A percentile compares a stretch with the other conserved stretches of the same genome.
These are phyloP conservation scores for Scheffersomyces parashehatae DNA, from an alignment of 1,139 yeast species.

Conservation along the genomic window DNA sequence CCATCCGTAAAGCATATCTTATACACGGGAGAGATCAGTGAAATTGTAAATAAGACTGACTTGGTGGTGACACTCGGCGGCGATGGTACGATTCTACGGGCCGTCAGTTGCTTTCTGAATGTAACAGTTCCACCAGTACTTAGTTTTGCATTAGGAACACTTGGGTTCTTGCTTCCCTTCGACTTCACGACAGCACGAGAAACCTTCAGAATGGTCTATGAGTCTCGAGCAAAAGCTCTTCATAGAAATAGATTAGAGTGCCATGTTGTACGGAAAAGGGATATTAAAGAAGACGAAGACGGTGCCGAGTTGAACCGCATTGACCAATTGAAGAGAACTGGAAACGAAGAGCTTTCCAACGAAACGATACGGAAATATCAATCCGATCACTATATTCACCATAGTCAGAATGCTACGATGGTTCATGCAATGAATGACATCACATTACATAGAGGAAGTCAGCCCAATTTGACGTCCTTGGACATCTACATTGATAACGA, in stretches of 20 bases:
- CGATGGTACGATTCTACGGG: conserved; percentile 88
- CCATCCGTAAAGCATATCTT: conserved; percentile 18
- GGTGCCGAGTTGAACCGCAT: background rate
- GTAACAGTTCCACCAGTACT: conserved; percentile 82
- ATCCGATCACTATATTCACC: conserved; percentile 5
- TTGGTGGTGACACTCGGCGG: conserved; percentile 88
- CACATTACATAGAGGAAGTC: conserved; percentile 81
- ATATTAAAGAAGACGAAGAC: conserved; percentile 2
- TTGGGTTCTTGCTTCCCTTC: conserved; percentile 89
- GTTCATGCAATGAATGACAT: conserved; percentile 91
- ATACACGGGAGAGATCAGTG: conserved; percentile 60
- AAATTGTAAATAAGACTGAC: conserved; percentile 62
- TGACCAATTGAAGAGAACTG: background rate
- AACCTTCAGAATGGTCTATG: conserved; percentile 68
- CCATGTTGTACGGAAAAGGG: conserved; percentile 39
- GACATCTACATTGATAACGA: conserved; percentile 82
- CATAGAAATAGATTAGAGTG: conserved; percentile 80
- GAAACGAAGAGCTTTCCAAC: conserved; percentile 1
- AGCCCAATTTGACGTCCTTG: conserved; percentile 80
- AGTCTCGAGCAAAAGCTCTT: conserved; percentile 66
- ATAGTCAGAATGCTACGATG: conserved; percentile 21
- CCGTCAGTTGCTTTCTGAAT: conserved; percentile 65
- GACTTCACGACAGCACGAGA: conserved; percentile 61
- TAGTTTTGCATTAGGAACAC: conserved; percentile 86
- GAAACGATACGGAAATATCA: conserved; percentile 11